Base-by-base conservation (phyloP, 2,329 filamentous ascomycete genomes). In the Pezicula neosporulosa region DNA sequence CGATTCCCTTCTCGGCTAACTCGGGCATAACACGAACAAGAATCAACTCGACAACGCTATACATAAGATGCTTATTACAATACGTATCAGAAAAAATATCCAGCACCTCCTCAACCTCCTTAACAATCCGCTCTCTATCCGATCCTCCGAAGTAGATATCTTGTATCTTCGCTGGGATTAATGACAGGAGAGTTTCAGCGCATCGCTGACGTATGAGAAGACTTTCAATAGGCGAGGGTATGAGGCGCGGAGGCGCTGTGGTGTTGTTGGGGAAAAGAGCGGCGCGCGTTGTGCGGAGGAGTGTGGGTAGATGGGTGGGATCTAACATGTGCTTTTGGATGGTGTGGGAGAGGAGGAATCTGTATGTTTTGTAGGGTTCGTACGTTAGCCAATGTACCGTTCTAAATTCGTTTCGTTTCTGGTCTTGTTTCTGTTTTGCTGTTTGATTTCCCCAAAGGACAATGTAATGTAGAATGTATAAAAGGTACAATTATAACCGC, bases 1-100 rank as follows among this genome's bases (percentile, higher is more conserved):
- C 75, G 28, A 90, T 80, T 36, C 84, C 83, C 66, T 82, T 84
- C 62, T 90, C 87, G 49, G 78, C 78, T 62, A 97, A 68, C 72
- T 99, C 94, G 4, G 94, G 94, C 65, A 96, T 81, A 55, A 97
- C 70, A 57, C 87, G 83, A 51, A 90, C 81, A n/a, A 97, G 75
- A 2, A 96, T 67, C 52, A 93, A 71, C 71, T 99, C 94, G 33
- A 97, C 72, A 44, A 94, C 76, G 42, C 83, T 78, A 65, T 96
- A 96, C 60, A 96, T 74, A 30, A 97, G 74, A 71, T 97, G 91
- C 72, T 92, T 95, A 72, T 99, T 99, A 71, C 91, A 87, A 71
- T 96, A 96, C 47, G 80, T 76, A 69, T 97, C 91, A 15, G 81
- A 82, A 59, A 96, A 86, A 36, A 92, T 75, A 61, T 87, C 83